These are phyloP conservation scores for Neurospora hispaniola DNA, from an alignment of 495 filamentous ascomycete genomes.

Conservation along the genomic window DNA sequence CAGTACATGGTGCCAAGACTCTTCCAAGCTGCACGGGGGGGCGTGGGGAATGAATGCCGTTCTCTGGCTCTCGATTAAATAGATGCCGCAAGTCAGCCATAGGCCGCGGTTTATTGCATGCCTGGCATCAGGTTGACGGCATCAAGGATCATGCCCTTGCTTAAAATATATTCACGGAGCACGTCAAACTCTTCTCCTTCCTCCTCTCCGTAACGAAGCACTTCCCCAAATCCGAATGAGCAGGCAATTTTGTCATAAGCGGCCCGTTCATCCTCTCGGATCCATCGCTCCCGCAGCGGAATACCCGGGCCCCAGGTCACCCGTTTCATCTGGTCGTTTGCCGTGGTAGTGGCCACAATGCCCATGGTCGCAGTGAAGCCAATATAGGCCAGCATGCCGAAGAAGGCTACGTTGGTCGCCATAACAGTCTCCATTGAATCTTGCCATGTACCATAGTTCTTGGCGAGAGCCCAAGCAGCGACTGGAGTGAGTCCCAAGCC, in stretches of 20 bases:
- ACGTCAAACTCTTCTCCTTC: conserved; percentile 81
- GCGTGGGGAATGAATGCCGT: conserved; percentile 16
- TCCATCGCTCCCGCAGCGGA: conserved; percentile 74
- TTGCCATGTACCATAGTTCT: conserved; percentile 48
- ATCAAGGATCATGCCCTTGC: conserved; percentile 83
- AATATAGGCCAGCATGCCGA: conserved; percentile 71
- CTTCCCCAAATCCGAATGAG: conserved; percentile 82
- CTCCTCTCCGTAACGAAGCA: conserved; percentile 74
- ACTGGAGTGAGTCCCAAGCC: conserved; percentile 48
- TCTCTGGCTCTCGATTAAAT: neutral
- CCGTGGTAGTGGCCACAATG: conserved; percentile 69
- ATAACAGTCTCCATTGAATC: conserved; percentile 57
- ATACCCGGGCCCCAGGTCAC: conserved; percentile 78
- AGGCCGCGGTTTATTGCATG: conserved; percentile 49
- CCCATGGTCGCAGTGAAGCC: conserved; percentile 69
- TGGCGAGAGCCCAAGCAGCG: conserved; percentile 58
- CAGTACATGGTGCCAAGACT: conserved; percentile 10
- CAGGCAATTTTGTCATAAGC: conserved; percentile 76
- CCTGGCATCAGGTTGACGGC: conserved; percentile 79
- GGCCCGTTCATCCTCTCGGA: conserved; percentile 86
- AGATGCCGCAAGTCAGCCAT: neutral
- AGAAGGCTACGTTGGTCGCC: conserved; percentile 70
- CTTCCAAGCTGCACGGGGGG: conserved; percentile 3
- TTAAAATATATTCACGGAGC: conserved; percentile 66
- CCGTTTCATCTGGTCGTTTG: conserved; percentile 89